Evolutionary conservation across 164 flowering plant genomes (phyloP).

Genomic region (Kingdonia uniflora): DNA sequence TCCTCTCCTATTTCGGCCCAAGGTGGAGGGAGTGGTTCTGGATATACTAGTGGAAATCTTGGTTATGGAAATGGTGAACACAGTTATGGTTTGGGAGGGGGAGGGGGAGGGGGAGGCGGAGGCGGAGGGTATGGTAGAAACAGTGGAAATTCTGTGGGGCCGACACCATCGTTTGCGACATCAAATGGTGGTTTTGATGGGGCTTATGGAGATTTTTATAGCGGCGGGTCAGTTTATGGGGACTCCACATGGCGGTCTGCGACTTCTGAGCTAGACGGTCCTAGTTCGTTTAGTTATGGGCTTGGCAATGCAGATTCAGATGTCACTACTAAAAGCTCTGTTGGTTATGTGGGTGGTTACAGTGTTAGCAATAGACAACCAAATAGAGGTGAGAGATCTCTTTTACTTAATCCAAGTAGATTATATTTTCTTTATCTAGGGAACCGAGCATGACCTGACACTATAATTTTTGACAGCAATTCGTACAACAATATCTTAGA

Average conservation of each 20-base stretch:
- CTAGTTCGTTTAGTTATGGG: conserved; percentile 56
- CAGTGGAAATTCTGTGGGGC: conserved; percentile 20
- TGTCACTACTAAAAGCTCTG: conserved; percentile 37
- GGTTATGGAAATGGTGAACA: conserved; percentile 29
- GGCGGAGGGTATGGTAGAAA: conserved; percentile 47
- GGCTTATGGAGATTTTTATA: conserved; percentile 31
- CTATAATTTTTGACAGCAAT: too few relatives aligned
- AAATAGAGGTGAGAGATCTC: conserved; percentile 48
- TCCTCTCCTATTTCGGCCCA: conserved; percentile 30
- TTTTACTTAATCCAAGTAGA: conserved; percentile 1
- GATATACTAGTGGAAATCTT: conserved; percentile 16
- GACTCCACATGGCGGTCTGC: conserved; percentile 63
- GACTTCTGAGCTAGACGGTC: conserved; percentile 41
- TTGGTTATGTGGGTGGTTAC: conserved; percentile 49
- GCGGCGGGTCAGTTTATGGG: conserved; percentile 39
- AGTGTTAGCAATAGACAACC: conserved; percentile 60
- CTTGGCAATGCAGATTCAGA: conserved; percentile 47
- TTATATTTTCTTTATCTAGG: too few relatives aligned
- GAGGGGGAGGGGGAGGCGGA: conserved; percentile 45
- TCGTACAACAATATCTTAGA: too few relatives aligned
- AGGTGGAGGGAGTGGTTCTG: conserved; percentile 29
- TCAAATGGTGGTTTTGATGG: conserved; percentile 48
- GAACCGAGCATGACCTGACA: too few relatives aligned
- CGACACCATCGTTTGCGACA: conserved; percentile 26
- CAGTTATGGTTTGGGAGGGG: conserved; percentile 32